phyloP scores from a whole-genome alignment of 78 protist species.

The Monosiga brevicollis region DNA sequence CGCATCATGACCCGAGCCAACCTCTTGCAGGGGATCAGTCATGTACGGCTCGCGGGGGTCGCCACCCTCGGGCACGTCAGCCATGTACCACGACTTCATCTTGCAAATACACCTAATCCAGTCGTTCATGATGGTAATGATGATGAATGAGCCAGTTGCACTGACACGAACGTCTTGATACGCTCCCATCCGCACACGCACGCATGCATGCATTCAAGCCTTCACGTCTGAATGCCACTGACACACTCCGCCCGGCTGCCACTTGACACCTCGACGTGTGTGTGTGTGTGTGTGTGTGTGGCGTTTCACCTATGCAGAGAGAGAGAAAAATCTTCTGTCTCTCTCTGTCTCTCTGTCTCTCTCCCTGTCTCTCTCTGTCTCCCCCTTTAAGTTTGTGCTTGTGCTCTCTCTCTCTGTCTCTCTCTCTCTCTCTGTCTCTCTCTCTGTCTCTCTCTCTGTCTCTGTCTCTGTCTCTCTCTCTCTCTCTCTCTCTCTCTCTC shows the following conservation, averaged over 20 bases:
- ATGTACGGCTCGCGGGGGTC: constrained; percentile 8
- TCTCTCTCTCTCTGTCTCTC: too few relatives aligned
- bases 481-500: neutral
- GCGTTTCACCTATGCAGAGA: too few relatives aligned
- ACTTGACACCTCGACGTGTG: neutral
- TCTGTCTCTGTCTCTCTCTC: neutral
- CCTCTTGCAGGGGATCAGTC: neutral
- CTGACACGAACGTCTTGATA: too few relatives aligned
- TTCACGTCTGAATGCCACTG: neutral
- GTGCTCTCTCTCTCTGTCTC: neutral
- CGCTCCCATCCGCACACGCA: too few relatives aligned
- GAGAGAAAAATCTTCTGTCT: too few relatives aligned
- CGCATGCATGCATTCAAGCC: neutral
- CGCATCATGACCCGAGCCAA: too few relatives aligned
- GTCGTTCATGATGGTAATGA: too few relatives aligned
- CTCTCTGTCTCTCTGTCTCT: neutral
- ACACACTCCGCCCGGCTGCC: neutral
- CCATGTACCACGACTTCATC: too few relatives aligned
- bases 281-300: too few relatives aligned
- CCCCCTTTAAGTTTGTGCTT: neutral
- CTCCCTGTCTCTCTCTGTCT: neutral
- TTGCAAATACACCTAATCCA: too few relatives aligned
- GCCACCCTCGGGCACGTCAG: neutral
- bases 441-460: neutral
- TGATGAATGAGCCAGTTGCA: too few relatives aligned